Evolutionary conservation across 306 rosid species (phyloP).

Genomic region (Sphenostylis stenocarpa): DNA sequence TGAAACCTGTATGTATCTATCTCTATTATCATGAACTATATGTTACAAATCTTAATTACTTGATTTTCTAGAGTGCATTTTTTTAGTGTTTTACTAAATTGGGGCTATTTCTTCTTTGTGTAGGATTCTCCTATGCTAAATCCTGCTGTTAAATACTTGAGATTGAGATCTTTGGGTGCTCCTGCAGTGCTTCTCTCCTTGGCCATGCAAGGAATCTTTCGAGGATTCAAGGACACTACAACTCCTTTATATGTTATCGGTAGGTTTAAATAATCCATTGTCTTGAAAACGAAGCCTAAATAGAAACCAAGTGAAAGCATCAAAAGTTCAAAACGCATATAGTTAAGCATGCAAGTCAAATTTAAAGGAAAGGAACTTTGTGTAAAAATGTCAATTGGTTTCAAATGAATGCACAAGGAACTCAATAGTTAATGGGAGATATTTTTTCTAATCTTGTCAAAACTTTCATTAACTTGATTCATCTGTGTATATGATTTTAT

Average conservation of each 20-base stretch:
- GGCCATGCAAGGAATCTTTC: conserved; percentile 96
- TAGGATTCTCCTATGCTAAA: conserved; percentile 80
- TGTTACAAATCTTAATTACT: not conserved
- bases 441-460: not conserved
- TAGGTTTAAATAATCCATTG: conserved; percentile 36
- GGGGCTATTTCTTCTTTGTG: not conserved
- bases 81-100: not conserved
- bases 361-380: not conserved
- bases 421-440: not conserved
- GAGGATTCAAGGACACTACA: conserved; percentile 96
- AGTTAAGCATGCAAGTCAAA: not conserved
- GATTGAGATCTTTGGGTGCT: conserved; percentile 82
- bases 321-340: not conserved
- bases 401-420: not conserved
- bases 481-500: conserved; percentile 13
- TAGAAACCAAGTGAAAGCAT: not conserved
- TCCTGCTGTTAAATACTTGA: conserved; percentile 78
- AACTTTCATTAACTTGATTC: not conserved
- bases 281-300: not conserved
- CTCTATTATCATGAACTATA: not conserved
- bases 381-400: not conserved
- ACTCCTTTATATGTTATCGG: conserved; percentile 92
- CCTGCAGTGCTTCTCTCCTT: conserved; percentile 99
- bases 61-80: not conserved
- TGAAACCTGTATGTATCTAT: conserved; percentile 65